These are phyloP conservation scores for Aureobasidium melanogenum DNA, from an alignment of 2,329 filamentous ascomycete species.

Conservation along the genomic window DNA sequence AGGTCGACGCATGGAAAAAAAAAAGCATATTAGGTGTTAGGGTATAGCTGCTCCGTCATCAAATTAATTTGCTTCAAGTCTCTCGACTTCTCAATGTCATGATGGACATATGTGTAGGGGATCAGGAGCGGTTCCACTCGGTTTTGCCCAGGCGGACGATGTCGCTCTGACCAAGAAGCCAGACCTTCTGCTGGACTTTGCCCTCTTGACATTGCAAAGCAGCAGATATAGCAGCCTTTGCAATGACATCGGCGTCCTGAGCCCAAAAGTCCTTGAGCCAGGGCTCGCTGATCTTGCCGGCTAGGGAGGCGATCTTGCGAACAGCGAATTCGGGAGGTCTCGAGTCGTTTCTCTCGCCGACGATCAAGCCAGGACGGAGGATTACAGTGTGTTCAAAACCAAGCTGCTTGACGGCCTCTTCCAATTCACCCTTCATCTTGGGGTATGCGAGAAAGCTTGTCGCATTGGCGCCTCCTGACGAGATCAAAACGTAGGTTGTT, in stretches of 20 bases:
- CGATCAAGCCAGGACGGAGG: constrained; percentile 62
- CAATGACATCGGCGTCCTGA: constrained; percentile 68
- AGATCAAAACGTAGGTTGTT: constrained; percentile 70
- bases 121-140: constrained; percentile 29
- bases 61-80: background rate
- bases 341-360: constrained; percentile 58
- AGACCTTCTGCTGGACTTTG: constrained; percentile 48
- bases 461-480: constrained; percentile 44
- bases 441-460: constrained; percentile 47
- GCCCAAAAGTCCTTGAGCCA: constrained; percentile 56
- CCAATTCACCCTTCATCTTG: constrained; percentile 80
- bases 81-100: background rate
- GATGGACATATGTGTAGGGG: background rate
- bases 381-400: constrained; percentile 74
- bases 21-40: background rate
- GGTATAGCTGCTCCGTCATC: background rate
- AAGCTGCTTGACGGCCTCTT: constrained; percentile 63
- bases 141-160: constrained; percentile 59
- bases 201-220: constrained; percentile 44
- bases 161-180: constrained; percentile 52
- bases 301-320: constrained; percentile 44
- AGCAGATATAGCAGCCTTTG: constrained; percentile 54
- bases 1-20: background rate
- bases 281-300: constrained; percentile 45
- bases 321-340: constrained; percentile 47